These are phyloP conservation scores for Effrenium voratum DNA, from an alignment of 73 alveolate species.

Conservation along the genomic window DNA sequence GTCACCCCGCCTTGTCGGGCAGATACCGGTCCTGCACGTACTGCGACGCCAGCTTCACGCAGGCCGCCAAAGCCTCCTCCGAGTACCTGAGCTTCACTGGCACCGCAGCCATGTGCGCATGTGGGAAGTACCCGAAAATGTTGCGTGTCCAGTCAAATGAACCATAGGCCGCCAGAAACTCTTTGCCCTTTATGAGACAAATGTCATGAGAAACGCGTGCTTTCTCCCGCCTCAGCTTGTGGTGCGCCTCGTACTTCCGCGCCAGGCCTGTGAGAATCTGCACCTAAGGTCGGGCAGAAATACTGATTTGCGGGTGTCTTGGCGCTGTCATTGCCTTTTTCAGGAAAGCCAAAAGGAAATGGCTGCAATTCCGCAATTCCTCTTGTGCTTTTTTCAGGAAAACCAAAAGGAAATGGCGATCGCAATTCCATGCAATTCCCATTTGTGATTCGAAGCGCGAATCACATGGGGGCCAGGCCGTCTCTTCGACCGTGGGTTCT, in stretches of 20 bases:
- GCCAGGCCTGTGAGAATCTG: conserved; percentile 77
- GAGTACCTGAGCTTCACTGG: conserved; percentile 75
- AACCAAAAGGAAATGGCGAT: no score
- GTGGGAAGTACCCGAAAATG: no score
- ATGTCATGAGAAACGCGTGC: background rate
- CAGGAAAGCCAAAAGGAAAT: no score
- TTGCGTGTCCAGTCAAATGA: no score
- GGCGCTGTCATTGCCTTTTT: background rate
- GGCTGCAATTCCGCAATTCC: no score
- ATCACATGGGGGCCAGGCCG: background rate
- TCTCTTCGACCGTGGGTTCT: conserved; percentile 92
- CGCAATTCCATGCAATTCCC: background rate
- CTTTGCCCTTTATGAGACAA: no score
- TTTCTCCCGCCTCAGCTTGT: background rate
- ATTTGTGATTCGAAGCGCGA: background rate
- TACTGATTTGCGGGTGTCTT: background rate
- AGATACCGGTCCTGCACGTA: conserved; percentile 81
- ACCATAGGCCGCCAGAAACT: no score
- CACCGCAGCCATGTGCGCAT: no score
- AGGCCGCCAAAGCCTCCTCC: conserved; percentile 85
- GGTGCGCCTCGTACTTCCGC: conserved; percentile 90
- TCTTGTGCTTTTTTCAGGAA: no score
- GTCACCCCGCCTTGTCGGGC: conserved; percentile 80
- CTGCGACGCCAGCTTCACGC: conserved; percentile 87
- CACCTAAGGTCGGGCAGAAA: conserved; percentile 6